Percentiles rank a stretch among this genome's conserved stretches.
Evolutionary conservation across 306 rosid species (phyloP).

Genomic region (Medicago arabica): DNA sequence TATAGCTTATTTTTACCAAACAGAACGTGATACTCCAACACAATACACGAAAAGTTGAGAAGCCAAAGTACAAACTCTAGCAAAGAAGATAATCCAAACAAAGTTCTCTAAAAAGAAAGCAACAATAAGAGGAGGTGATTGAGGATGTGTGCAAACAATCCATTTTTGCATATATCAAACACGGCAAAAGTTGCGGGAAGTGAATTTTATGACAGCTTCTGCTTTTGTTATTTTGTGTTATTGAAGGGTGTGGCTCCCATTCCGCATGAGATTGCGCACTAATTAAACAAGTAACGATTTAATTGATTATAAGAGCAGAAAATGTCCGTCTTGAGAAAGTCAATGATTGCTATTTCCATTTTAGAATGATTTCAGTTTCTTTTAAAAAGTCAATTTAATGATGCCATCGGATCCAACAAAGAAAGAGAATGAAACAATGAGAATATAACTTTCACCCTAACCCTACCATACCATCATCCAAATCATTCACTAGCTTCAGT

Average conservation of each 20-base stretch:
- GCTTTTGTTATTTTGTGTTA: constrained; percentile 11
- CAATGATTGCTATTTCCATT: constrained; percentile 42
- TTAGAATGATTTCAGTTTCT: constrained; percentile 33
- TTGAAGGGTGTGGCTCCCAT: constrained; percentile 14
- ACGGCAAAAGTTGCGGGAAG: neutral
- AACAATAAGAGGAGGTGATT: neutral
- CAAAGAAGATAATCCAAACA: neutral
- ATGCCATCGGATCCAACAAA: constrained; percentile 31
- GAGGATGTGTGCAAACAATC: neutral
- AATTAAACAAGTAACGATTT: neutral
- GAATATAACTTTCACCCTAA: neutral
- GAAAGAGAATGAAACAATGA: neutral
- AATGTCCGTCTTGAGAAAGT: constrained; percentile 36
- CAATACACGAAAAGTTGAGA: too few species aligned
- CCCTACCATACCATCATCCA: neutral
- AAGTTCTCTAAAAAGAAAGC: neutral
- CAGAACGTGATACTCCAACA: too few species aligned
- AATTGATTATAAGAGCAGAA: neutral
- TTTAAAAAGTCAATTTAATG: constrained; percentile 33
- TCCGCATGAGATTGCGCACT: constrained; percentile 48
- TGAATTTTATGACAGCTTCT: neutral
- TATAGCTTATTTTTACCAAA: too few species aligned
- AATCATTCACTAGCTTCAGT: neutral
- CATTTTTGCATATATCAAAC: neutral
- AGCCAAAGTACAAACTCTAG: too few species aligned